A percentile compares a stretch with the other conserved stretches of the same genome.
phyloP scores from a whole-genome alignment of 2,329 filamentous ascomycete genomes.

The Lecanoromycetidae sp. region DNA sequence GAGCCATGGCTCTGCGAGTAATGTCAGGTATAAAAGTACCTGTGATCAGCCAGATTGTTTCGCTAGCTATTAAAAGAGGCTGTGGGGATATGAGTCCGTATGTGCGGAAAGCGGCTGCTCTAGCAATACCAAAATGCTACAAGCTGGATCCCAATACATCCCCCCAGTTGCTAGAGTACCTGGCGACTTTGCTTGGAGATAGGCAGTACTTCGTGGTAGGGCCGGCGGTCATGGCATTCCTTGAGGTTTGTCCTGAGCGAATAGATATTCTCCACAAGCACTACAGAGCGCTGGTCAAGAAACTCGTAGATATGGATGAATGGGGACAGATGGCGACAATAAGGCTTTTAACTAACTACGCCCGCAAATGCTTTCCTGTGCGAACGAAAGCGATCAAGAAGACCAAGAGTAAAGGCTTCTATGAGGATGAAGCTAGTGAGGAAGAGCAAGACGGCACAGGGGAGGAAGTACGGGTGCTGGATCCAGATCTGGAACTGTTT shows the following conservation, averaged over 20 bases:
- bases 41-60: slow-evolving; percentile 95
- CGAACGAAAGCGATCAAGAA: slow-evolving; percentile 48
- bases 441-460: slow-evolving; percentile 36
- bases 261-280: slow-evolving; percentile 84
- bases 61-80: slow-evolving; percentile 87
- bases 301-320: slow-evolving; percentile 97
- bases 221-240: slow-evolving; percentile 76
- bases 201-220: slow-evolving; percentile 95
- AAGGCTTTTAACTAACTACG: slow-evolving; percentile 70
- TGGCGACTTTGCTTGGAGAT: slow-evolving; percentile 68
- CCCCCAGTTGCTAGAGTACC: slow-evolving; percentile 72
- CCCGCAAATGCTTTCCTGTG: slow-evolving; percentile 73
- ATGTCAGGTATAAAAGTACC: slow-evolving; percentile 98
- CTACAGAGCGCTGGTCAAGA: slow-evolving; percentile 72
- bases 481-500: slow-evolving; percentile 72
- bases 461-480: slow-evolving; percentile 51
- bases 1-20: slow-evolving; percentile 82
- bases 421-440: slow-evolving; percentile 53
- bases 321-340: slow-evolving; percentile 86
- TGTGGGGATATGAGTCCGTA: slow-evolving; percentile 87
- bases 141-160: slow-evolving; percentile 73
- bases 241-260: slow-evolving; percentile 78
- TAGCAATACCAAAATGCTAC: slow-evolving; percentile 94
- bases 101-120: slow-evolving; percentile 81
- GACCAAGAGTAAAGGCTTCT: slow-evolving; percentile 59